Evolutionary conservation across 495 filamentous ascomycete genomes (phyloP).

Genomic region (Daldinia grandis): DNA sequence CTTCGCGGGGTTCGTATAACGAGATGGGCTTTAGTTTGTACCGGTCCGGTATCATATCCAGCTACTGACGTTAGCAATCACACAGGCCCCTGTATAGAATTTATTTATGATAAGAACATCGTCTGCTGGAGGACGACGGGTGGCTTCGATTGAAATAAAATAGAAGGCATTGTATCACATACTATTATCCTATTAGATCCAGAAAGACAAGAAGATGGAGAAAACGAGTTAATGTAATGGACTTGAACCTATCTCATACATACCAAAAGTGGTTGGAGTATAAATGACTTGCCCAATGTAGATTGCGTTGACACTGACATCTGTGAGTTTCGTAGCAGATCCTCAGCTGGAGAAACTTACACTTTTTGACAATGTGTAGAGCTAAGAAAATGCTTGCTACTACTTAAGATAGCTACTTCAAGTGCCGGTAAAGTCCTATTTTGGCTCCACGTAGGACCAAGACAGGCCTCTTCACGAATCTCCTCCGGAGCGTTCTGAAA

Average conservation of each 20-base stretch:
- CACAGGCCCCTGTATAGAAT: not conserved
- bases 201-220: not conserved
- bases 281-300: slow-evolving; percentile 73
- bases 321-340: slow-evolving; percentile 11
- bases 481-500: slow-evolving; percentile 73
- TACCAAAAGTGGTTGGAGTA: slow-evolving; percentile 68
- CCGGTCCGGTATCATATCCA: slow-evolving; percentile 76
- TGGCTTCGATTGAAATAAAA: not conserved
- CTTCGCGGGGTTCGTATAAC: slow-evolving; percentile 71
- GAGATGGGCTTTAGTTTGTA: slow-evolving; percentile 78
- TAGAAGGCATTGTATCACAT: slow-evolving; percentile 8
- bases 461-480: slow-evolving; percentile 58
- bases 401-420: slow-evolving; percentile 75
- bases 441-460: slow-evolving; percentile 57
- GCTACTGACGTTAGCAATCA: slow-evolving; percentile 34
- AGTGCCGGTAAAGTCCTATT: slow-evolving; percentile 71
- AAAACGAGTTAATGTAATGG: not conserved
- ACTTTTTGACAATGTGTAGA: slow-evolving; percentile 74
- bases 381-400: slow-evolving; percentile 72
- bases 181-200: slow-evolving; percentile 27
- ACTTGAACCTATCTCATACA: not conserved
- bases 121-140: not conserved
- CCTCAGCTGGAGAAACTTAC: slow-evolving; percentile 41
- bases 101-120: not conserved
- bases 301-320: slow-evolving; percentile 67